These are phyloP conservation scores for Polygonum maritimum DNA, from an alignment of 148 eudicot genomes.

Conservation along the genomic window DNA sequence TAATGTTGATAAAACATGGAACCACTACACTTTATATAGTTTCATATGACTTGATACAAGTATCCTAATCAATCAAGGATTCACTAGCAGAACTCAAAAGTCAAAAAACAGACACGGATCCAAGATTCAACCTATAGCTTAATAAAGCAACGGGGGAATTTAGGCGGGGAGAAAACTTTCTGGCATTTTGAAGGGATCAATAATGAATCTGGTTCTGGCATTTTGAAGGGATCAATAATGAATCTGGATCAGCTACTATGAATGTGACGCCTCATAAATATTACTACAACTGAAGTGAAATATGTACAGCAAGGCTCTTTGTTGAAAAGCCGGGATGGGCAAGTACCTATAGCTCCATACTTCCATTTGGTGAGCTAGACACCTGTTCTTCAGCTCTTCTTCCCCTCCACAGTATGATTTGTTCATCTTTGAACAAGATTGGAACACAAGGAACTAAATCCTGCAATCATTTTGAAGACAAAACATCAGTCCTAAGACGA, in stretches of 20 bases:
- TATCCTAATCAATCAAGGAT: not conserved
- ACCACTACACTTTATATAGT: not conserved
- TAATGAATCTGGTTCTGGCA: no score
- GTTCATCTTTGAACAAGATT: constrained; percentile 85
- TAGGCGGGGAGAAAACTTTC: not conserved
- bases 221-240: not conserved
- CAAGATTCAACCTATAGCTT: not conserved
- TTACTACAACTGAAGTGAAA: not conserved
- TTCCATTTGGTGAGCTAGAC: constrained; percentile 12
- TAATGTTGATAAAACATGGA: not conserved
- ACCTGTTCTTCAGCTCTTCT: constrained; percentile 25
- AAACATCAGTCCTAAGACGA: not conserved
- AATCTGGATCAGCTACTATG: not conserved
- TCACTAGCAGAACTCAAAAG: not conserved
- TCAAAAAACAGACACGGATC: not conserved
- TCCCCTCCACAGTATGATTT: constrained; percentile 87
- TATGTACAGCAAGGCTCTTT: not conserved
- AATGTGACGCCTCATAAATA: not conserved
- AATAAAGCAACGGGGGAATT: not conserved
- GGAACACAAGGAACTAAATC: constrained; percentile 94
- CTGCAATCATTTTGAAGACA: constrained; percentile 24
- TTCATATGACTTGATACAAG: not conserved
- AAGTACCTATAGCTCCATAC: not conserved
- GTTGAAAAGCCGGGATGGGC: not conserved
- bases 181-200: no score